Conservation (phyloP, 192 early-diverging fungal species). For the Geranomyces variabilis region DNA sequence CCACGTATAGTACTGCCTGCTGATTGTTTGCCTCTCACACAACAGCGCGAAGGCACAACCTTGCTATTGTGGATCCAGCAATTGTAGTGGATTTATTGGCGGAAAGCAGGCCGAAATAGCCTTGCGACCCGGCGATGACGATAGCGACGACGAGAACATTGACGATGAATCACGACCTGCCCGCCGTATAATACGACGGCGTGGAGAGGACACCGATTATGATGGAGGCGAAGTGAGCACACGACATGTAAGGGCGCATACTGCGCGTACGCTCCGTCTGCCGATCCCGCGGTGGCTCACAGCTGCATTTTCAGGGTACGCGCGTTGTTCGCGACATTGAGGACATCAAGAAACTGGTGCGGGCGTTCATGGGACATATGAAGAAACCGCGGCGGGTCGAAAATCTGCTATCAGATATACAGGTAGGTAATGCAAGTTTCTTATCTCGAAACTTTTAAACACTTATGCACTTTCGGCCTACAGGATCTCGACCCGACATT, state of each 20-base stretch:
- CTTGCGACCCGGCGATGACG: conserved; percentile 13
- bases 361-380: conserved; percentile 24
- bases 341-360: conserved; percentile 23
- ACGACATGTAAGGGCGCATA: conserved; percentile 19
- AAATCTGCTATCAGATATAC: conserved; percentile 30
- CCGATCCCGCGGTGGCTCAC: too few species aligned
- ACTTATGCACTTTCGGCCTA: neutral
- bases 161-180: conserved; percentile 31
- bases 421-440: conserved; percentile 15
- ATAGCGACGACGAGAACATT: conserved; percentile 33
- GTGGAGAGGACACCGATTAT: conserved; percentile 39
- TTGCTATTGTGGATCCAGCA: conserved; percentile 88
- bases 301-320: neutral
- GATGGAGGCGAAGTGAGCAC: conserved; percentile 39
- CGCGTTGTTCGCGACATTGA: conserved; percentile 17
- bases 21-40: neutral
- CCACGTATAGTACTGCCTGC: neutral
- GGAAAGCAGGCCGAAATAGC: conserved; percentile 65
- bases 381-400: conserved; percentile 21
- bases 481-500: conserved; percentile 53
- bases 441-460: neutral
- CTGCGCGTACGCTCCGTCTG: too few species aligned
- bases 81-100: conserved; percentile 91
- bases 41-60: conserved; percentile 81
- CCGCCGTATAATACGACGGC: conserved; percentile 19